Percentiles rank a stretch among this genome's conserved stretches.
Conservation (phyloP, 805 yeast genomes). For the Cyberlindnera xylosilytica region DNA sequence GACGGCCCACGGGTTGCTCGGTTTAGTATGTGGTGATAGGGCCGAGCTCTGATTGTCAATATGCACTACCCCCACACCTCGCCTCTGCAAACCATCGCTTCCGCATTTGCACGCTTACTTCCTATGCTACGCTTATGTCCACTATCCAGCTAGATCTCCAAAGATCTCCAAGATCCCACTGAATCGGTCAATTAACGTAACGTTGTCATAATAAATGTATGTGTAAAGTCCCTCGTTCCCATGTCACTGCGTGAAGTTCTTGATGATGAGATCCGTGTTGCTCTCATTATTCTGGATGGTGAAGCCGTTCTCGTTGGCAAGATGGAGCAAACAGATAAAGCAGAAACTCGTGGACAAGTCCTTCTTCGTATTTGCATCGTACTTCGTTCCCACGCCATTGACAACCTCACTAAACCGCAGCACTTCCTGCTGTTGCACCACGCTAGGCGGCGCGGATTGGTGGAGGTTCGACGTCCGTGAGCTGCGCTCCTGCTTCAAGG, state of each 20-base stretch:
- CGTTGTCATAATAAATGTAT: not conserved
- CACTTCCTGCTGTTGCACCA: conserved; percentile 3
- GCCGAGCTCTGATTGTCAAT: too few relatives aligned
- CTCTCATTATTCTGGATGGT: conserved; percentile 41
- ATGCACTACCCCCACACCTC: too few relatives aligned
- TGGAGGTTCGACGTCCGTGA: conserved; percentile 10
- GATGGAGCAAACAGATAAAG: conserved; percentile 77
- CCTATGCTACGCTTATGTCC: too few relatives aligned
- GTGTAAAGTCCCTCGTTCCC: not conserved
- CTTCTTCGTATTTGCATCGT: conserved; percentile 50
- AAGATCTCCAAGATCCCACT: too few relatives aligned
- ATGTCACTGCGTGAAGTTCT: conserved; percentile 1
- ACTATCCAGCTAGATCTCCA: too few relatives aligned
- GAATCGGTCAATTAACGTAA: not conserved
- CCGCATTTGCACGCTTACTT: too few relatives aligned
- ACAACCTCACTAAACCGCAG: conserved; percentile 46
- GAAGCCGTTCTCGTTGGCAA: conserved; percentile 84
- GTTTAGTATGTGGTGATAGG: too few relatives aligned
- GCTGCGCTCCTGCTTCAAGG: conserved; percentile 32
- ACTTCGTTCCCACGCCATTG: conserved; percentile 45
- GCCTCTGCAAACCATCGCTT: too few relatives aligned
- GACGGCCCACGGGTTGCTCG: too few relatives aligned
- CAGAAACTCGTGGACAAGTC: conserved; percentile 84
- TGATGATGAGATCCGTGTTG: conserved; percentile 22
- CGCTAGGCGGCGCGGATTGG: not conserved